phyloP scores from a whole-genome alignment of 208 protist genomes.

The Acanthamoeba culbertsoni region DNA sequence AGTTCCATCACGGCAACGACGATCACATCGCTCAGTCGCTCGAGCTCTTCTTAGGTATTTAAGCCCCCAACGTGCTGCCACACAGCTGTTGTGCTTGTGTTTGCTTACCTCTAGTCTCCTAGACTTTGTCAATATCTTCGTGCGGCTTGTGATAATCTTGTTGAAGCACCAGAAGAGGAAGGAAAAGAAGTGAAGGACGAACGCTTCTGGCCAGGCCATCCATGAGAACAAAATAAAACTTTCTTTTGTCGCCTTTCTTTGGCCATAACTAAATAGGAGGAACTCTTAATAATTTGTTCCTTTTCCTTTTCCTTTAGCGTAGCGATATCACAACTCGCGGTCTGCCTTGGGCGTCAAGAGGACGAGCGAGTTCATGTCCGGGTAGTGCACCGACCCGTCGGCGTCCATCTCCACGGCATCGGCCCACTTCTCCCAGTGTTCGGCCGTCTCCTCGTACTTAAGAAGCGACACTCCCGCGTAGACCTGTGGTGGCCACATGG shows the following conservation, averaged over 20 bases:
- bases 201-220: neutral
- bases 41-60: conserved; percentile 15
- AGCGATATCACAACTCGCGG: neutral
- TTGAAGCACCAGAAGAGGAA: neutral
- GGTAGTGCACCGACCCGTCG: conserved; percentile 1
- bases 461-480: neutral
- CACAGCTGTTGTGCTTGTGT: too few relatives aligned
- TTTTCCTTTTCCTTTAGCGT: too few relatives aligned
- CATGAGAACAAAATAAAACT: neutral
- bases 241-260: too few relatives aligned
- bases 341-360: conserved; percentile 11
- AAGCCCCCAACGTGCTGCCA: neutral
- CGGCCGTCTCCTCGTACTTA: neutral
- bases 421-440: neutral
- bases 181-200: neutral
- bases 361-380: neutral
- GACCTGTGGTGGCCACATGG: neutral
- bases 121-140: conserved; percentile 27
- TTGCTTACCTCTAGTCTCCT: neutral
- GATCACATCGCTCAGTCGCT: neutral
- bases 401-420: neutral
- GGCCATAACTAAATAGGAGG: too few relatives aligned
- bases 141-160: neutral
- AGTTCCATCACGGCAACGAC: neutral
- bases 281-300: too few relatives aligned